A percentile compares a stretch with the other conserved stretches of the same genome.
phyloP scores from a whole-genome alignment of 768 basidiomycete species.

The Dendrothele bispora region DNA sequence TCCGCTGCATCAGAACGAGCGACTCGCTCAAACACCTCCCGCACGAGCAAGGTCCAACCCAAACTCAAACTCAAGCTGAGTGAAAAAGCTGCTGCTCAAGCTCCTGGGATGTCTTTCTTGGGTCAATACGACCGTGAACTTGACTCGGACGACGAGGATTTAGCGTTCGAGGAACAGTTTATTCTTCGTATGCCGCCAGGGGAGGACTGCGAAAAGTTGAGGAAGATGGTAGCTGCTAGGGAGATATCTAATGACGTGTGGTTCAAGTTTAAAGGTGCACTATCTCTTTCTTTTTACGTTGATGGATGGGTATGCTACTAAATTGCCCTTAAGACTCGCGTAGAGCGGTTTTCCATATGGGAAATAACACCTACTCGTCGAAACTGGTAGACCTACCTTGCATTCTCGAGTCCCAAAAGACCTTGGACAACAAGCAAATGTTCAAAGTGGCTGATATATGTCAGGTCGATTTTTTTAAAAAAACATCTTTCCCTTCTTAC shows the following conservation, averaged over 20 bases:
- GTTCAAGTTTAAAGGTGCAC: slow-evolving; percentile 97
- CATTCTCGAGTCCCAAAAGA: slow-evolving; percentile 93
- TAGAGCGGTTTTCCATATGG: slow-evolving; percentile 86
- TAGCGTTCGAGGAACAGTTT: slow-evolving; percentile 97
- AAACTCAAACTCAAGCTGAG: slow-evolving; percentile 89
- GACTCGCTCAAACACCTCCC: slow-evolving; percentile 55
- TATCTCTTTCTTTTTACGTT: background rate
- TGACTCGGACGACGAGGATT: slow-evolving; percentile 92
- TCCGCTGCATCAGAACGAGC: slow-evolving; percentile 39
- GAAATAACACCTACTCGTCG: slow-evolving; percentile 76
- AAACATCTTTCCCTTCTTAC: slow-evolving; percentile 7
- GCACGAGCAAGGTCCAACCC: slow-evolving; percentile 56
- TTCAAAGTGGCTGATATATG: slow-evolving; percentile 99
- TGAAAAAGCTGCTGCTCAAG: slow-evolving; percentile 77
- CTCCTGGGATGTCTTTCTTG: slow-evolving; percentile 84
- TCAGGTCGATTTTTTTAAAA: slow-evolving; percentile 57
- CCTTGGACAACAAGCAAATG: slow-evolving; percentile 93
- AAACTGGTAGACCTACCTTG: slow-evolving; percentile 97
- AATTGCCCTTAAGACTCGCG: slow-evolving; percentile 76
- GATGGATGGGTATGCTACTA: slow-evolving; percentile 5
- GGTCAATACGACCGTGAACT: slow-evolving; percentile 93
- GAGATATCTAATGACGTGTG: slow-evolving; percentile 84
- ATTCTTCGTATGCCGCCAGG: slow-evolving; percentile 87
- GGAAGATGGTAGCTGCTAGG: slow-evolving; percentile 78
- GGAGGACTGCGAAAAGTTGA: slow-evolving; percentile 74